Evolutionary conservation across 176 grass and related monocot genomes (phyloP).

Genomic region (Triticum urartu): DNA sequence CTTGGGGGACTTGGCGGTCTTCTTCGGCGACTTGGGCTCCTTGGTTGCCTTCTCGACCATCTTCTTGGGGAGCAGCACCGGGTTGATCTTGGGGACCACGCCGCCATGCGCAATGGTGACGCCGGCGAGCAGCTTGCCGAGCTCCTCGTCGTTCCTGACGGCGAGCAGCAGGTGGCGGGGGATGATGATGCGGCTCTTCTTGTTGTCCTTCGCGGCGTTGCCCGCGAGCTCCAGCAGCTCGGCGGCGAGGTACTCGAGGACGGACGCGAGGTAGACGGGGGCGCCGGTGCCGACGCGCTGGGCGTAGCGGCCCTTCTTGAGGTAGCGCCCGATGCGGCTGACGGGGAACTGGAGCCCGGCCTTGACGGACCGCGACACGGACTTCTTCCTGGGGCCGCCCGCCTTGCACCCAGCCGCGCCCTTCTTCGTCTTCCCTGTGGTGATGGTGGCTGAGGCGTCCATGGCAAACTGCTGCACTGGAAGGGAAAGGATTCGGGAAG

Average conservation of each 20-base stretch:
- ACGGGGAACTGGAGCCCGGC: conserved; percentile 78
- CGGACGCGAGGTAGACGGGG: conserved; percentile 69
- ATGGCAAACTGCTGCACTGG: background rate
- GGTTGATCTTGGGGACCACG: conserved; percentile 57
- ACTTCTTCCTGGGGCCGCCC: conserved; percentile 49
- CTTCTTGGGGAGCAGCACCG: conserved; percentile 61
- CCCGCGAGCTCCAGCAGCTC: conserved; percentile 64
- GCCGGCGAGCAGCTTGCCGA: conserved; percentile 49
- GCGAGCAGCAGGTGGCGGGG: conserved; percentile 55
- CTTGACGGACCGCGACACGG: conserved; percentile 51
- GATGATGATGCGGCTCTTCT: conserved; percentile 51
- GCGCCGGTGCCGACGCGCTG: conserved; percentile 58
- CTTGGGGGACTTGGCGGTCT: conserved; percentile 25
- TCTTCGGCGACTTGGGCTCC: conserved; percentile 51
- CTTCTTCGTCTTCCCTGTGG: conserved; percentile 44
- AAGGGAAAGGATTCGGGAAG: background rate
- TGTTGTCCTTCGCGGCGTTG: conserved; percentile 61
- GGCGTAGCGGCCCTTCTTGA: conserved; percentile 70
- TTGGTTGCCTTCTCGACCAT: conserved; percentile 35
- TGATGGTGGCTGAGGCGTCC: background rate
- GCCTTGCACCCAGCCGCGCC: conserved; percentile 38
- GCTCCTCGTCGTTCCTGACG: conserved; percentile 66
- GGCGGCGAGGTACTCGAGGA: conserved; percentile 72
- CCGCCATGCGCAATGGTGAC: conserved; percentile 67
- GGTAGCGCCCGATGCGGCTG: conserved; percentile 59